Evolutionary conservation across 2,329 filamentous ascomycete genomes (phyloP), one percentile per base, ranked within the genome.

Genomic region (Chaetothyriales sp.): DNA sequence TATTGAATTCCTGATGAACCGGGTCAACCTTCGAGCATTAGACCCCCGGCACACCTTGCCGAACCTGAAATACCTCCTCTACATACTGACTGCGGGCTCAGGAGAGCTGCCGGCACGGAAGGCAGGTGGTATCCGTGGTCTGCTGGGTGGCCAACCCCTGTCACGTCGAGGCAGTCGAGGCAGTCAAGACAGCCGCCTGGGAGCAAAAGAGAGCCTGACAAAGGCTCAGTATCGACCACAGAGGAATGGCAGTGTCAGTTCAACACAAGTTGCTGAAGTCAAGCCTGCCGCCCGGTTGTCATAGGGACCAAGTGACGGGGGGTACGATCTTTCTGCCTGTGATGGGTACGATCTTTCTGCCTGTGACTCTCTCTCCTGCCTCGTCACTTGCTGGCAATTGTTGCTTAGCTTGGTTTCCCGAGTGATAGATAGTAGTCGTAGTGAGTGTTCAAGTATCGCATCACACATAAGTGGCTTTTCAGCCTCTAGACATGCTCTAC

Each of bases 1-100:
- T 62, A 89, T 98, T 51, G 89, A 96, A 59, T 73, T 81, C 46
- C 64, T 84, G 9, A 70, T 79, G 59, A 76, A 73, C 53, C 68
- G 71, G 1, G 81, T 88, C 57, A 83, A 83, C 0, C 71, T 95
- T 10, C 81, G 83, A 46, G 81, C 94, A 1, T 76, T 95, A 55
- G 92, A 98, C 62, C 87, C 95, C 18, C 78, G 92, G 3, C 87
- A 96, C 59, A 94, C 90, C 0, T 70, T 96, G 5, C 88, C 90
- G 1, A 98, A 98, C 62, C 72, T 98, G 8, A 94, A 95, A 65
- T 95, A 95, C 60, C 71, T 96, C 15, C 71, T 96, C 1, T 95
- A 93, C 60, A 83, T 96, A 1, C 83, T 88, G 58, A 92, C 86
- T 28, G 86, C 88, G 0, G 88, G 88, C 0, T 82, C 77, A 44